A percentile compares a stretch with the other conserved stretches of the same genome.
Evolutionary conservation across 352 stramenopile genomes (phyloP).

Genomic region (Lagenidium sp.): DNA sequence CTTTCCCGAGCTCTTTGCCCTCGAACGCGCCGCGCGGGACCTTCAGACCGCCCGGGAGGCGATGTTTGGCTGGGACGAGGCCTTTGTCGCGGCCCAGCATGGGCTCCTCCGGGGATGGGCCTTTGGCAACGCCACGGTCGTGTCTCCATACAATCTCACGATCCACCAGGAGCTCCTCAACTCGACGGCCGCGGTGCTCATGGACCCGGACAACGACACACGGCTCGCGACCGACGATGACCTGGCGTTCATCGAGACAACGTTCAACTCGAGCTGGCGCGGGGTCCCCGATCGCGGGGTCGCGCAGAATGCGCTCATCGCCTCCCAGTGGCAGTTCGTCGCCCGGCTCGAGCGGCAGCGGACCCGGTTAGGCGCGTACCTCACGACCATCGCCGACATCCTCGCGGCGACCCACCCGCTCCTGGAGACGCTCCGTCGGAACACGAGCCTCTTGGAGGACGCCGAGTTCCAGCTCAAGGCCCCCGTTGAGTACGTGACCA

Average conservation of each 20-base stretch:
- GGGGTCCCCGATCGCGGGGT: slow-evolving; percentile 26
- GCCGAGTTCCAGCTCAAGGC: slow-evolving; percentile 52
- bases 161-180: slow-evolving; percentile 39
- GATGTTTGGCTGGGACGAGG: slow-evolving; percentile 49
- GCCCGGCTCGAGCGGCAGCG: slow-evolving; percentile 37
- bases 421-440: slow-evolving; percentile 22
- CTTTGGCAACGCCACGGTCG: slow-evolving; percentile 27
- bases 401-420: slow-evolving; percentile 24
- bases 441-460: slow-evolving; percentile 36
- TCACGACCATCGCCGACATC: slow-evolving; percentile 16
- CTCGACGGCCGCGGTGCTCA: slow-evolving; percentile 21
- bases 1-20: slow-evolving; percentile 29
- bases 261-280: slow-evolving; percentile 50
- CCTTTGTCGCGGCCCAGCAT: slow-evolving; percentile 21
- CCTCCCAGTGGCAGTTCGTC: slow-evolving; percentile 30
- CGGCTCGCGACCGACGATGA: slow-evolving; percentile 24
- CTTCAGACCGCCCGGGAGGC: slow-evolving; percentile 13
- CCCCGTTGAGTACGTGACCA: slow-evolving; percentile 45
- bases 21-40: slow-evolving; percentile 17
- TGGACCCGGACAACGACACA: slow-evolving; percentile 38
- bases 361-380: slow-evolving; percentile 27
- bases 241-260: slow-evolving; percentile 20
- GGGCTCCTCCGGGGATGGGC: slow-evolving; percentile 17
- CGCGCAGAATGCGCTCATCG: slow-evolving; percentile 33
- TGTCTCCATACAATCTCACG: slow-evolving; percentile 40